Conservation (phyloP, 2,329 filamentous ascomycete species). For the Sphaerulina populicola region DNA sequence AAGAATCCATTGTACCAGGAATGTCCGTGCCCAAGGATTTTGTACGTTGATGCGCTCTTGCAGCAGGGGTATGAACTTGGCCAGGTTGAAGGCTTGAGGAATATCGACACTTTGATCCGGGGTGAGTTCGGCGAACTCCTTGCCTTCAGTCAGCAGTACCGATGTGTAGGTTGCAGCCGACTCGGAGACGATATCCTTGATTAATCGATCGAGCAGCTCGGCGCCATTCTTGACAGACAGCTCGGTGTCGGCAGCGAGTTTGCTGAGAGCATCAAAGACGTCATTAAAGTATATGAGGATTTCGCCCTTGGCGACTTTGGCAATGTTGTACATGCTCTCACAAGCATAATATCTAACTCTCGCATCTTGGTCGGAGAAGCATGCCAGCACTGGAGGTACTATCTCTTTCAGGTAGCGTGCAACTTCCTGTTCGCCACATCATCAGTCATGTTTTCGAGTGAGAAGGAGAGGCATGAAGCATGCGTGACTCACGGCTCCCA, state of each 20-base stretch:
- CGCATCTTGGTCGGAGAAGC: slow-evolving; percentile 96
- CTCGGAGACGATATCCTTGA: slow-evolving; percentile 94
- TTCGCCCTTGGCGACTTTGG: slow-evolving; percentile 97
- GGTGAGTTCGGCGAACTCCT: slow-evolving; percentile 36
- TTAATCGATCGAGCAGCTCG: slow-evolving; percentile 83
- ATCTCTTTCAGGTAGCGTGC: slow-evolving; percentile 88
- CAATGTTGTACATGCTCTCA: slow-evolving; percentile 99
- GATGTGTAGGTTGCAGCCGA: slow-evolving; percentile 93
- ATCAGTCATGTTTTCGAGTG: not conserved
- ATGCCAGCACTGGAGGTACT: slow-evolving; percentile 90
- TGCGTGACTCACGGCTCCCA: slow-evolving; percentile 67
- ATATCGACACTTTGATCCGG: slow-evolving; percentile 41
- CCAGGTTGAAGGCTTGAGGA: slow-evolving; percentile 84
- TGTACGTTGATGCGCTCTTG: slow-evolving; percentile 91
- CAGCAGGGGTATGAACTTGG: slow-evolving; percentile 82
- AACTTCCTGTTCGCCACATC: slow-evolving; percentile 56
- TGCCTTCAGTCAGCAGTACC: slow-evolving; percentile 54
- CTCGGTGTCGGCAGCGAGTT: slow-evolving; percentile 92
- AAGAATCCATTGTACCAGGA: slow-evolving; percentile 92
- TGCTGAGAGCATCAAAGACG: slow-evolving; percentile 94
- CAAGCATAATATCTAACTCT: slow-evolving; percentile 96
- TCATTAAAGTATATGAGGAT: slow-evolving; percentile 96
- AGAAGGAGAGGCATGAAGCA: not conserved
- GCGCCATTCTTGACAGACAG: slow-evolving; percentile 97
- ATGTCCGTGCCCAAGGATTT: slow-evolving; percentile 89